Evolutionary conservation across 2,329 filamentous ascomycete species (phyloP), one percentile per base, ranked within the genome.

Genomic region (Bipolaris zeicola): DNA sequence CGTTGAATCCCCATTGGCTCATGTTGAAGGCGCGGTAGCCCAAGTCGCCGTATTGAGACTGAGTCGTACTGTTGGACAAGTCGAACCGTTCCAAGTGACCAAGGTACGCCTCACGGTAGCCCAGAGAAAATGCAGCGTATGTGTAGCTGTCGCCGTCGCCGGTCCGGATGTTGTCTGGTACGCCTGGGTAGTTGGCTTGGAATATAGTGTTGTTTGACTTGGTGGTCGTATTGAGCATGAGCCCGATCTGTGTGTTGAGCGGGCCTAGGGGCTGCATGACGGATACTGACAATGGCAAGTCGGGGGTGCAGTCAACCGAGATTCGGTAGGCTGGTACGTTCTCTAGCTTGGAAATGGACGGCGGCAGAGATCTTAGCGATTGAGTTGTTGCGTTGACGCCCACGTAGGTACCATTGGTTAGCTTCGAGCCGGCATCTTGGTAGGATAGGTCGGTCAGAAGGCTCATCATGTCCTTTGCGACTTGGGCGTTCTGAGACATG

Each of bases 301-400:
- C 39, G 13, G 39, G 39, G 8, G 13, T 18, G 36, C 50, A 53
- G 2, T 53, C 34, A 7, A 53, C 43, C 3, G 50, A 53, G 16
- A 53, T 22, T 28, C 50, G 50, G 26, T 53, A 53, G 11, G 50
- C 50, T 3, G 50, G 50, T 22, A 53, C n/a, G n/a, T 54, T 41
- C 8, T 54, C 22, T 18, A 54, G 31, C 34, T 36, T 33, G 18
- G 45, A n/a, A 42, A 54, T 38, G 1, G 51, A 31, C 13, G 16
- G 24, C 11, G 51, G 37, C 26, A 54, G 43, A 39, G 33, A 41
- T 11, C 41, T n/a, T n/a, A 54, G 51, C 16, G 43, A 54, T 26
- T 54, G 22, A 4, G 26, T 33, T 22, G 51, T 54, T 41, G 37
- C 51, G 10, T 54, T 54, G 37, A 39, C 7, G 13, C 34, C 44